These are phyloP conservation scores for Gyromitra esculenta DNA, from an alignment of 2,329 filamentous ascomycete species.

Conservation along the genomic window DNA sequence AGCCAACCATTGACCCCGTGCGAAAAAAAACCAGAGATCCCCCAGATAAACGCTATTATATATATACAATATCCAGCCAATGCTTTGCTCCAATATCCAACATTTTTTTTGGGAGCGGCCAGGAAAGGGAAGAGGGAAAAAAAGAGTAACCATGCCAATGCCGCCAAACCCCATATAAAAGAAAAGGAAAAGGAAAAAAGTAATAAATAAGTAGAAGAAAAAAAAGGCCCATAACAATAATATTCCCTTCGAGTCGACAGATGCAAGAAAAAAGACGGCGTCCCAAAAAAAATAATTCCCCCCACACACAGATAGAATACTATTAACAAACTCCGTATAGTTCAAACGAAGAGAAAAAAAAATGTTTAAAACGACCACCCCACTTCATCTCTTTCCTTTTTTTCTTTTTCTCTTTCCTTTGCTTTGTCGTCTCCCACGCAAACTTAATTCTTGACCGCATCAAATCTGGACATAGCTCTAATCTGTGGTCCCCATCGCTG, in stretches of 20 bases:
- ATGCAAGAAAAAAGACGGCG: conserved; percentile 11
- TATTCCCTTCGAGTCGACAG: not conserved
- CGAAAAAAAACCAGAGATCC: conserved; percentile 3
- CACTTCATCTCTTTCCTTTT: not conserved
- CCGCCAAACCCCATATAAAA: conserved; percentile 21
- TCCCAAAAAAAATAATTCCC: not conserved
- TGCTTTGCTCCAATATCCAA: not conserved
- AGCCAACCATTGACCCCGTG: not conserved
- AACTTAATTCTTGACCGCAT: conserved; percentile 43
- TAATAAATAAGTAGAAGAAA: too few species aligned
- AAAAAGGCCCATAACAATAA: not conserved
- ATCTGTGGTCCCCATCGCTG: conserved; percentile 65
- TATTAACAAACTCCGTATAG: conserved; percentile 42
- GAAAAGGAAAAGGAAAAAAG: conserved; percentile 4
- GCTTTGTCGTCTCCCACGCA: not conserved
- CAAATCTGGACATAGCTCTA: conserved; percentile 54
- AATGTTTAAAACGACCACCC: conserved; percentile 4
- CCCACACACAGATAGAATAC: conserved; percentile 10
- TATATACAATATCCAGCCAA: conserved; percentile 40
- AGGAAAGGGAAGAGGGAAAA: not conserved
- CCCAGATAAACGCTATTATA: conserved; percentile 27
- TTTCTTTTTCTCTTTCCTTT: not conserved
- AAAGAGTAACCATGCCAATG: conserved; percentile 33
- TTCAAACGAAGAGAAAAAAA: not conserved
- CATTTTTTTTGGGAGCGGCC: not conserved